Percentiles rank a stretch among this genome's conserved stretches.
phyloP scores from a whole-genome alignment of 228 moss, liverwort and hornwort genomes.

The Sphagnum fallax region DNA sequence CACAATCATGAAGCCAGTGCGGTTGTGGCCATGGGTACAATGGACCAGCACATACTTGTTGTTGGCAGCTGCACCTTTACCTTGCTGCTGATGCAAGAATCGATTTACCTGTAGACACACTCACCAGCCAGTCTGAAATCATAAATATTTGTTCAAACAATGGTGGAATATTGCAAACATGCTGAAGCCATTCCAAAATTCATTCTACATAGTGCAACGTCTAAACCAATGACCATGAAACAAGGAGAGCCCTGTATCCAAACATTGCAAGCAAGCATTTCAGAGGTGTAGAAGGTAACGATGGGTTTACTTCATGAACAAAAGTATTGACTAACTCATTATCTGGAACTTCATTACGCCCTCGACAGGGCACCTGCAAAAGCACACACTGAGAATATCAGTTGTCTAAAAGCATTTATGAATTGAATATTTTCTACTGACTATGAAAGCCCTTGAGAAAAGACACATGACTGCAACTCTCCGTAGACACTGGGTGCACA shows the following conservation, averaged over 20 bases:
- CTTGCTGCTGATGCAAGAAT: constrained; percentile 38
- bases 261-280: too few species aligned
- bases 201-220: background rate
- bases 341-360: constrained; percentile 96
- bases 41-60: constrained; percentile 86
- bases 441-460: too few species aligned
- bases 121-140: constrained; percentile 6
- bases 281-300: background rate
- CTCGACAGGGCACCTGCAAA: constrained; percentile 82
- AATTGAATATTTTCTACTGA: too few species aligned
- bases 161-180: constrained; percentile 7
- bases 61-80: constrained; percentile 23
- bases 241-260: too few species aligned
- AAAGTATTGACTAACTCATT: constrained; percentile 91
- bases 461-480: too few species aligned
- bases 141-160: constrained; percentile 3
- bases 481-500: background rate
- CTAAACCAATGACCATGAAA: too few species aligned
- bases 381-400: background rate
- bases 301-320: constrained; percentile 68
- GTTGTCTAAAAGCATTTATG: background rate
- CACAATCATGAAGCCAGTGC: constrained; percentile 96
- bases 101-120: constrained; percentile 19
- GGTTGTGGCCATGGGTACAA: constrained; percentile 97
- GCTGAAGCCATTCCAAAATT: constrained; percentile 13